Conservation (phyloP, 768 basidiomycete genomes). For the Termitomyces sp. region DNA sequence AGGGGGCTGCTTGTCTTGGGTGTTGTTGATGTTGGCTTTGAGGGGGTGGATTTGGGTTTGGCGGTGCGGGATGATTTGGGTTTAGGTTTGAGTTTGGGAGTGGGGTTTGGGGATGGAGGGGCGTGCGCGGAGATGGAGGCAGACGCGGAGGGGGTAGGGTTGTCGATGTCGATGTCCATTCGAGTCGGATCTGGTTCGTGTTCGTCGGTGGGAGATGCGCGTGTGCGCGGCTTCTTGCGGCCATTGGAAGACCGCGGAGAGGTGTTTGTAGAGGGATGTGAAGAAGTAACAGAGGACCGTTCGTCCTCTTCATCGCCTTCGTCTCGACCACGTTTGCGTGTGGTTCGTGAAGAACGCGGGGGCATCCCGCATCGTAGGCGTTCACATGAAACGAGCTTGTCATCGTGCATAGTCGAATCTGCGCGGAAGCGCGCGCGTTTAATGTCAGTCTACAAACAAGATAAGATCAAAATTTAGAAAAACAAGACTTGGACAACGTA, state of each 20-base stretch:
- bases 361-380: slow-evolving; percentile 51
- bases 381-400: slow-evolving; percentile 65
- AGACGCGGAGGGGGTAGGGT: background rate
- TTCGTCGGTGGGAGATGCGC: background rate
- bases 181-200: background rate
- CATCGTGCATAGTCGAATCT: slow-evolving; percentile 64
- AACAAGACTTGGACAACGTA: slow-evolving; percentile 27
- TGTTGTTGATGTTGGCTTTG: background rate
- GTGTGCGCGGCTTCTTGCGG: slow-evolving; percentile 20
- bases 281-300: slow-evolving; percentile 9
- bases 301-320: slow-evolving; percentile 11
- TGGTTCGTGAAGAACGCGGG: slow-evolving; percentile 22
- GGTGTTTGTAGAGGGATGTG: slow-evolving; percentile 6
- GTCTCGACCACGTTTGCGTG: slow-evolving; percentile 27
- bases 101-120: slow-evolving; percentile 16
- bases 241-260: slow-evolving; percentile 17
- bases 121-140: slow-evolving; percentile 11
- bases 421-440: slow-evolving; percentile 79
- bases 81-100: slow-evolving; percentile 15
- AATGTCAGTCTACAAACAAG: slow-evolving; percentile 49
- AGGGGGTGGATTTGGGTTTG: slow-evolving; percentile 12
- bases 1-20: no score
- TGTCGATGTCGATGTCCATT: slow-evolving; percentile 18
- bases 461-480: slow-evolving; percentile 5
- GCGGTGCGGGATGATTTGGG: slow-evolving; percentile 15